Percentiles rank a stretch among this genome's conserved stretches.
phyloP scores from a whole-genome alignment of 2,329 filamentous ascomycete species.

The Claviceps capensis region DNA sequence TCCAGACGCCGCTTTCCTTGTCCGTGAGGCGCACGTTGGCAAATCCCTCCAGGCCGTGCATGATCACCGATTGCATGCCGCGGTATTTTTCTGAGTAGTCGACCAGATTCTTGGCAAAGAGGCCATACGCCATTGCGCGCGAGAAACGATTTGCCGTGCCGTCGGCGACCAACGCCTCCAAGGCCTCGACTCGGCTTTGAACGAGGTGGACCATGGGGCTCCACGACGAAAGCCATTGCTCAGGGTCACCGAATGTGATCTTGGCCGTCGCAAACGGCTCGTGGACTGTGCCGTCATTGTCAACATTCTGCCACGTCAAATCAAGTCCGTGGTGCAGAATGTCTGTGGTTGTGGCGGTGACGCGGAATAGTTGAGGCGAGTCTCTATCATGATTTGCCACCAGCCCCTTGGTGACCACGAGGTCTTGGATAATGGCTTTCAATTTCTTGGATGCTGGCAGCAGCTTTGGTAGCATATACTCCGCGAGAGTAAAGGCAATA shows the following conservation, averaged over 20 bases:
- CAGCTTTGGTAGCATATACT: constrained; percentile 50
- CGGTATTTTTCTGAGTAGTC: constrained; percentile 39
- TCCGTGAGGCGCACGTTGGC: constrained; percentile 11
- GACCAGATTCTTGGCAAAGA: constrained; percentile 35
- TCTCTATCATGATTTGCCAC: constrained; percentile 13
- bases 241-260: constrained; percentile 33
- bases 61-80: constrained; percentile 44
- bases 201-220: constrained; percentile 48
- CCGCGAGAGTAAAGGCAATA: constrained; percentile 47
- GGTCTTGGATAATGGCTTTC: constrained; percentile 49
- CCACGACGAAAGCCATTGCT: constrained; percentile 41
- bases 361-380: constrained; percentile 18
- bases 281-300: constrained; percentile 2
- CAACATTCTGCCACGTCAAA: constrained; percentile 18
- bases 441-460: constrained; percentile 41
- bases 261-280: constrained; percentile 9
- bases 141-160: constrained; percentile 7
- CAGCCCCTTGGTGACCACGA: constrained; percentile 49
- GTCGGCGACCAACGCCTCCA: constrained; percentile 19
- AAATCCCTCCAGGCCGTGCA: constrained; percentile 37
- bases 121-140: constrained; percentile 42
- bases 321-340: constrained; percentile 29
- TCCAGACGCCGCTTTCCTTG: constrained; percentile 18
- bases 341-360: constrained; percentile 23
- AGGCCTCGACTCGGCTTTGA: constrained; percentile 42